Percentiles rank a stretch among this genome's conserved stretches.
These are phyloP conservation scores for Dothiorella sarmentorum DNA, from an alignment of 2,329 filamentous ascomycete species.

Conservation along the genomic window DNA sequence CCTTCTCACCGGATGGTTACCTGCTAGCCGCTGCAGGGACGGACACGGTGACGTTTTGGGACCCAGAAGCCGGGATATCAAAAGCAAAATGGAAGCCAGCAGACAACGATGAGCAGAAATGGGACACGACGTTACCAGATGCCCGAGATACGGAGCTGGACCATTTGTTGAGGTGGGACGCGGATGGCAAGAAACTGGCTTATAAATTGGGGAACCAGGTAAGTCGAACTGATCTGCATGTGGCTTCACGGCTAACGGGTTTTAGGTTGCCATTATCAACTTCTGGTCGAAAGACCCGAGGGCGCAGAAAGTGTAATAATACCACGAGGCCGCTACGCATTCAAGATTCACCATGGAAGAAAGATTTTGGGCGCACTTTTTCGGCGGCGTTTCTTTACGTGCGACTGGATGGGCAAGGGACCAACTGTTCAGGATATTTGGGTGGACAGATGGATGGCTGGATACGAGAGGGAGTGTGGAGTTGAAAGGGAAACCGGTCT, in stretches of 20 bases:
- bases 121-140: conserved; percentile 19
- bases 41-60: conserved; percentile 46
- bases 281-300: conserved; percentile 24
- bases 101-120: conserved; percentile 20
- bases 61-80: conserved; percentile 33
- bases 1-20: conserved; percentile 44
- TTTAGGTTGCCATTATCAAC: conserved; percentile 35
- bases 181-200: conserved; percentile 36
- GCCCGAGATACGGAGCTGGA: conserved; percentile 30
- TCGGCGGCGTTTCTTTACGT: conserved; percentile 14
- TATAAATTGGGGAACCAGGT: conserved; percentile 39
- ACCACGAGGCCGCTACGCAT: conserved; percentile 5
- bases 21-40: conserved; percentile 44
- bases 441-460: not conserved
- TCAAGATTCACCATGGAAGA: conserved; percentile 15
- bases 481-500: not conserved
- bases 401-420: not conserved
- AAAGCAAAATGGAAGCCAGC: conserved; percentile 34
- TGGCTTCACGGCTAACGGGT: not conserved
- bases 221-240: not conserved
- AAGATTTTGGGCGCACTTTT: conserved; percentile 11
- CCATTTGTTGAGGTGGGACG: conserved; percentile 36
- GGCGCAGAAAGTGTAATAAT: conserved; percentile 14
- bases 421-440: not conserved
- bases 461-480: conserved; percentile 6